phyloP scores from a whole-genome alignment of 2,329 filamentous ascomycete species.

The Dactylellina drechsleri region DNA sequence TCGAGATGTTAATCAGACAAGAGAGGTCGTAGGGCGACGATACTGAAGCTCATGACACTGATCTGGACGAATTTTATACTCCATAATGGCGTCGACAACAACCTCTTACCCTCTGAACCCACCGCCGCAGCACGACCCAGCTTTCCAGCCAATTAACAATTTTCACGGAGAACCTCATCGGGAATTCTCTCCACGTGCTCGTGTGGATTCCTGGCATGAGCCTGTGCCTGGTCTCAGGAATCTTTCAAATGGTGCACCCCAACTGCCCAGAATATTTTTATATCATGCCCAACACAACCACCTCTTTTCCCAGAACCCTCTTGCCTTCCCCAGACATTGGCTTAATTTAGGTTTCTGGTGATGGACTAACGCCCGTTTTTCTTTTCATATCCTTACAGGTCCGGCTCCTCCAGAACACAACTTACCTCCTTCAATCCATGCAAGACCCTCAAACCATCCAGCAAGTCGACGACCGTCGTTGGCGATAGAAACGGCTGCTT shows the following conservation, averaged over 20 bases:
- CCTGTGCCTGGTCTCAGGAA: slow-evolving; percentile 49
- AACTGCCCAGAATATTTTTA: slow-evolving; percentile 48
- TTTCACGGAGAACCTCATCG: slow-evolving; percentile 52
- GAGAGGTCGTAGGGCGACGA: slow-evolving; percentile 29
- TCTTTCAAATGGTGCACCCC: slow-evolving; percentile 54
- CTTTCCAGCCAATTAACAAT: slow-evolving; percentile 53
- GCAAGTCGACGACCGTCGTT: slow-evolving; percentile 49
- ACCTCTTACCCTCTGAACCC: slow-evolving; percentile 53
- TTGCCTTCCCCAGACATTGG: slow-evolving; percentile 31
- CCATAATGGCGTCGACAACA: slow-evolving; percentile 53
- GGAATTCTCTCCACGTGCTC: slow-evolving; percentile 53
- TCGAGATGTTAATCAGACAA: slow-evolving; percentile 33
- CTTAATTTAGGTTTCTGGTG: slow-evolving; percentile 43
- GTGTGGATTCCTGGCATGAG: slow-evolving; percentile 54
- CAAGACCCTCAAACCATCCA: slow-evolving; percentile 43
- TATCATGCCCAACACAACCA: slow-evolving; percentile 54
- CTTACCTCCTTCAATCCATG: slow-evolving; percentile 53
- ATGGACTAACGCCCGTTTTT: slow-evolving; percentile 46
- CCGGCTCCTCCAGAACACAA: slow-evolving; percentile 48
- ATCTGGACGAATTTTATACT: slow-evolving; percentile 41
- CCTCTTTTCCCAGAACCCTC: slow-evolving; percentile 35
- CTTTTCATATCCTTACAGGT: slow-evolving; percentile 49
- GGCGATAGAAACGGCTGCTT: slow-evolving; percentile 50
- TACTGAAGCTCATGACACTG: slow-evolving; percentile 45
- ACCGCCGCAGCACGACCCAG: slow-evolving; percentile 51